These are phyloP conservation scores for Ophiostoma sp. DNA, from an alignment of 2,329 filamentous ascomycete genomes.

Conservation along the genomic window DNA sequence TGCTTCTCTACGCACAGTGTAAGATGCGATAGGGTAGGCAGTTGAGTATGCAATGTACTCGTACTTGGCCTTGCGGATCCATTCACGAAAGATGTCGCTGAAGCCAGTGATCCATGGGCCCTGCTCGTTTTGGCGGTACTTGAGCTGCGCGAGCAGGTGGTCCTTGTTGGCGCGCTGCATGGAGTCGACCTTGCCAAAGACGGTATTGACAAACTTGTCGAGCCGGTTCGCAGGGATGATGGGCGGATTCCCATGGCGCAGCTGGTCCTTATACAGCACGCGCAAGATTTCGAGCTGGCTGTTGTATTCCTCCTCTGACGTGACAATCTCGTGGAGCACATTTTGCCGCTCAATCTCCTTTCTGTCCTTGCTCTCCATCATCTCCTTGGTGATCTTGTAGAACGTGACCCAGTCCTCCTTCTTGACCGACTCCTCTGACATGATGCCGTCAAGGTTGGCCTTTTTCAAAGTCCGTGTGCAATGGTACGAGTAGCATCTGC, in stretches of 20 bases:
- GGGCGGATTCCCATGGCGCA: constrained; percentile 66
- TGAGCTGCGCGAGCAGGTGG: constrained; percentile 83
- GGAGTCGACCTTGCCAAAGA: constrained; percentile 86
- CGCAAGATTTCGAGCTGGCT: constrained; percentile 81
- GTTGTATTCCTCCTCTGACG: constrained; percentile 87
- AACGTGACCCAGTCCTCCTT: constrained; percentile 84
- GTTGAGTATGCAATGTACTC: constrained; percentile 91
- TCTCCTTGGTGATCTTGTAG: constrained; percentile 75
- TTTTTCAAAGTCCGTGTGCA: constrained; percentile 94
- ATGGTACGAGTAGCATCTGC: constrained; percentile 87
- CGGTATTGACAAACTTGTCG: constrained; percentile 72
- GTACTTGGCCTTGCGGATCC: constrained; percentile 87
- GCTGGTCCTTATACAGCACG: constrained; percentile 76
- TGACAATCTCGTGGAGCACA: constrained; percentile 90
- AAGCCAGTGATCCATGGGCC: constrained; percentile 91
- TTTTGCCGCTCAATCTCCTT: constrained; percentile 94
- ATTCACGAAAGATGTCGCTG: constrained; percentile 95
- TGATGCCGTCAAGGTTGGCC: constrained; percentile 74
- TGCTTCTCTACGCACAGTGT: constrained; percentile 75
- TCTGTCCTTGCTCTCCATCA: constrained; percentile 63
- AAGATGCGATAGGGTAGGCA: constrained; percentile 77
- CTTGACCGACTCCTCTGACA: constrained; percentile 62
- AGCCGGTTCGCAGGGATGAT: constrained; percentile 76
- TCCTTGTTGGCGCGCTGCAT: constrained; percentile 92
- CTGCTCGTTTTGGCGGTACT: constrained; percentile 94